Evolutionary conservation across 257 asterid genomes (phyloP), one percentile per base, ranked within the genome.

Genomic region (Solanum gracilifrons): DNA sequence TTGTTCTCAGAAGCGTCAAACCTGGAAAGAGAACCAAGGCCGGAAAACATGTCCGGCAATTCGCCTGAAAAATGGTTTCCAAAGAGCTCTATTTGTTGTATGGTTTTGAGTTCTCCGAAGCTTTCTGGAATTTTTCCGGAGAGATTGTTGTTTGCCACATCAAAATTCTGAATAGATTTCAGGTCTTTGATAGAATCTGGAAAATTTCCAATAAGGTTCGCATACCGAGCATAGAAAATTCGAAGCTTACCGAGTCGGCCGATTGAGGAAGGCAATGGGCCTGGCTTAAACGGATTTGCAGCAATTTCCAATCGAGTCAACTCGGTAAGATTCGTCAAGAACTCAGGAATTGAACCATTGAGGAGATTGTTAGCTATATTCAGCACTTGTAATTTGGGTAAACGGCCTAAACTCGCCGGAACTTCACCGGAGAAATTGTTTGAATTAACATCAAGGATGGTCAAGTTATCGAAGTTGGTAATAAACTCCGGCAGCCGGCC

Each of bases 351-450:
- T 13, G 98, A 93, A 21, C 95, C 99, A 85, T 94, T 92, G 11
- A 96, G 90, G 23, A 95, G 89, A 86, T 94, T 93, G 10, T 91
- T 86, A 20, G 91, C 90, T 3, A 95, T 90, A 37, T 89, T 72
- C 16, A 96, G 92, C 39, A 88, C 85, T 89, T 91, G 93, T 27
- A 96, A 93, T 13, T 77, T 92, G 62, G 90, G 92, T 29, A 96
- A 71, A 32, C 88, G 87, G 88, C 92, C 96, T 36, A 93, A 93
- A 88, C 93, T 93, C 60, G 86, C 60, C 58, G 98, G 98, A 37
- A 96, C 92, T 33, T 91, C 95, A n/a, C 97, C 98, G 37, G 96
- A 39, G 88, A 95, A 95, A 74, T 93, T 95, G 88, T 96, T 96
- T 9, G 4, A 1, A 5, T 93, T 90, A 46, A 95, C 89, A 89